Base-by-base conservation (phyloP, 2,329 filamentous ascomycete species). In the Mariannaea sp. region DNA sequence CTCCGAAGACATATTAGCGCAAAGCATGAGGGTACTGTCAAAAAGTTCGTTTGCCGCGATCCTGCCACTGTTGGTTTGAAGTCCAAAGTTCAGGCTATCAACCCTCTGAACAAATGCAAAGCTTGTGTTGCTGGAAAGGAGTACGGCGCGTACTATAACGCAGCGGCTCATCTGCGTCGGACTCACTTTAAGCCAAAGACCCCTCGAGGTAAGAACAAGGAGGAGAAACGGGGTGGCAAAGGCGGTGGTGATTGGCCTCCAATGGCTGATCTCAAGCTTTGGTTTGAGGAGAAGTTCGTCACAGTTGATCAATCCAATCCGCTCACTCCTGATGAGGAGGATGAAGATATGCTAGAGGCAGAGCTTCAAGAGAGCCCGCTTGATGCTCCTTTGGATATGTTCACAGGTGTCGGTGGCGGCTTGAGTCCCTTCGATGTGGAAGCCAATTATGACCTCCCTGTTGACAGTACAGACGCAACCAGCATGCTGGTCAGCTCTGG, bases 91-190 rank as follows among this genome's bases (percentile, higher is more conserved):
- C 78, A 62, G 69, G 84, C 74, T 71, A 80, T 81, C 74, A 81
- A 73, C 46, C 86, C 92, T 33, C 81, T 97, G 27, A 77, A 79
- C 44, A 88, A 88, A 61, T 97, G 92, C 82, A 96, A 96, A 72
- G 83, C 89, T 41, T 97, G 93, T 71, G 81, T 80, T 42, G 80
- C 81, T 38, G 75, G 81, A 49, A 97, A 96, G 77, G 81, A 83
- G 53, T 97, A 97, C 64, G 89, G 89, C 3, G 90, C 89, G 13
- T 94, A 97, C 74, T 97, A 97, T 75, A 97, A 97, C 65, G 93
- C 92, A 1, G 92, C 92, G 0, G 93, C 92, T 0, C 93, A 97
- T 69, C 80, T 97, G 7, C 83, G 92, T 35, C 86, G 93, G 43
- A 88, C 88, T 0, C 93, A 97, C 70, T 97, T 97, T 78, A 89